These are phyloP conservation scores for Ustanciosporium gigantosporum DNA, from an alignment of 1,284 basidiomycete genomes.

Conservation along the genomic window DNA sequence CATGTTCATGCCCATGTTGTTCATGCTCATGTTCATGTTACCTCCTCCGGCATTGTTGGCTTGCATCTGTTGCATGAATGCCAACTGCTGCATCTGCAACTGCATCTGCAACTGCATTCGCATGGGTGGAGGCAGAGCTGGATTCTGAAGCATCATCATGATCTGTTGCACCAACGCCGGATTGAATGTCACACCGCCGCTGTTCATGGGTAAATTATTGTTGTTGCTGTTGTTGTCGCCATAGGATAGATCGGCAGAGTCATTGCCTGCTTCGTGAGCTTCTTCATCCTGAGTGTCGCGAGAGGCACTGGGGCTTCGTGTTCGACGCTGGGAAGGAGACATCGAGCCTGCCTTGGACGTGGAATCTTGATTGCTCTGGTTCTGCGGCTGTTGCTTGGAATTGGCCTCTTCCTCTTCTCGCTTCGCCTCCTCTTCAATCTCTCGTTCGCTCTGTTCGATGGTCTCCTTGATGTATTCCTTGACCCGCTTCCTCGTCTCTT, in stretches of 20 bases:
- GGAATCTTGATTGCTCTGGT: background rate
- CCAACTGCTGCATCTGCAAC: conserved; percentile 54
- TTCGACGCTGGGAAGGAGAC: conserved; percentile 3
- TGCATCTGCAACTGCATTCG: conserved; percentile 60
- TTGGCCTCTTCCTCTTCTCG: conserved; percentile 13
- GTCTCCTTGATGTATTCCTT: conserved; percentile 54
- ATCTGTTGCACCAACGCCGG: conserved; percentile 55
- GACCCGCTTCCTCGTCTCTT: conserved; percentile 50
- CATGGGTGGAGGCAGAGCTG: conserved; percentile 54
- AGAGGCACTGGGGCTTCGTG: conserved; percentile 8
- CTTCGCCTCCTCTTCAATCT: conserved; percentile 41
- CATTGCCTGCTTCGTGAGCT: conserved; percentile 9
- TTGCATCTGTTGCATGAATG: conserved; percentile 50
- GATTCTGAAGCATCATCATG: conserved; percentile 58
- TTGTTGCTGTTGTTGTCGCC: conserved; percentile 6
- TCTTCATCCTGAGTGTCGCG: conserved; percentile 39
- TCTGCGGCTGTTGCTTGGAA: background rate
- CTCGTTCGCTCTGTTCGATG: conserved; percentile 53
- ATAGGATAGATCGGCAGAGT: conserved; percentile 14
- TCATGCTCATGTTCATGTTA: conserved; percentile 16
- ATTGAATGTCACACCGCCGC: conserved; percentile 43
- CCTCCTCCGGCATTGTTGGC: conserved; percentile 6
- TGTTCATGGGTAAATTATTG: conserved; percentile 1
- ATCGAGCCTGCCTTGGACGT: conserved; percentile 5
- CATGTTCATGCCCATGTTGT: conserved; percentile 12